Evolutionary conservation across 257 asterid species (phyloP).

Genomic region (Solanum verrucosum): DNA sequence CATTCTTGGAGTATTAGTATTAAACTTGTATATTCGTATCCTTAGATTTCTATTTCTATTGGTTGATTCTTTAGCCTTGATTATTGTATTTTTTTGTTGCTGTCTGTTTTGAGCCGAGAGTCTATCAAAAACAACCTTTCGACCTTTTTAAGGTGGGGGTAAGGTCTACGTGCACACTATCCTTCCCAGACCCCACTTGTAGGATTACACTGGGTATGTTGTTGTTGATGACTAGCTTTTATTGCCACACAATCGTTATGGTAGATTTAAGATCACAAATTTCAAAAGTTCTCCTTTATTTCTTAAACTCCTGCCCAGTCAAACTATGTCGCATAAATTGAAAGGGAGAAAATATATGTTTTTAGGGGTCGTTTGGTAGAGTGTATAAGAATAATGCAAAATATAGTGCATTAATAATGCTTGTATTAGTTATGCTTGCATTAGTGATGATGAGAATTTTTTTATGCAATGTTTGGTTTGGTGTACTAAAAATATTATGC

Average conservation of each 20-base stretch:
- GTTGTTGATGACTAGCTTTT: neutral
- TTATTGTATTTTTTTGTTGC: neutral
- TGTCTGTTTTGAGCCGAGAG: neutral
- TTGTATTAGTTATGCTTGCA: too few relatives aligned
- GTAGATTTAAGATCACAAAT: neutral
- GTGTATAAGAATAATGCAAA: too few relatives aligned
- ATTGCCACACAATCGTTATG: neutral
- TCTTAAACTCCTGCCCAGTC: neutral
- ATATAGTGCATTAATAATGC: too few relatives aligned
- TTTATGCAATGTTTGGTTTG: too few relatives aligned
- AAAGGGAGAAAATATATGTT: neutral
- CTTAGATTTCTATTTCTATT: neutral
- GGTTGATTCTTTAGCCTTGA: neutral
- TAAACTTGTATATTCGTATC: neutral
- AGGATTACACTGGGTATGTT: neutral
- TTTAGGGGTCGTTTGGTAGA: too few relatives aligned
- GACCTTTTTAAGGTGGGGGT: neutral
- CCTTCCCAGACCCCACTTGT: neutral
- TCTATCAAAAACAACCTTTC: neutral
- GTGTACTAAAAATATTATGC: too few relatives aligned
- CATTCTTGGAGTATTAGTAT: neutral
- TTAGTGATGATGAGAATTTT: too few relatives aligned
- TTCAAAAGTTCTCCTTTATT: neutral
- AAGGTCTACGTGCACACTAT: neutral
- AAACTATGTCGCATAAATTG: neutral